A percentile compares a stretch with the other conserved stretches of the same genome.
Evolutionary conservation across 768 basidiomycete genomes (phyloP).

Genomic region (Tricholoma hemisulphureum): DNA sequence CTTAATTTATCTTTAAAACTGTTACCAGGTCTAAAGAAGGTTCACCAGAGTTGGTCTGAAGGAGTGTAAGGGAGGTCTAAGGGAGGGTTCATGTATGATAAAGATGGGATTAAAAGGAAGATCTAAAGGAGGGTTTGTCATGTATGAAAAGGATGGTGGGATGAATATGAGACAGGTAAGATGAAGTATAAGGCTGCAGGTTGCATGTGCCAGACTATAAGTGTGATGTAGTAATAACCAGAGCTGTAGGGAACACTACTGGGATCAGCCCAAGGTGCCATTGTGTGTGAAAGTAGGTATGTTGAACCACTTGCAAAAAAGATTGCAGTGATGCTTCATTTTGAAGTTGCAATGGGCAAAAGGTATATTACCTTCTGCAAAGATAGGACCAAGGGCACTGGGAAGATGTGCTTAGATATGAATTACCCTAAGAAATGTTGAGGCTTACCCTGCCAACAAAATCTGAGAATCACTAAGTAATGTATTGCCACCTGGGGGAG

Average conservation of each 20-base stretch:
- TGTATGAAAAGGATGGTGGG: not conserved
- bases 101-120: not conserved
- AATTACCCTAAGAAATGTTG: not conserved
- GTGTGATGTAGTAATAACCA: no score
- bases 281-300: not conserved
- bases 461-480: not conserved
- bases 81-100: not conserved
- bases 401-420: not conserved
- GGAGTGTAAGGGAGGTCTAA: not conserved
- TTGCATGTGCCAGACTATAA: no score
- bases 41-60: not conserved
- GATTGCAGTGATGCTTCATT: not conserved
- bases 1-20: not conserved
- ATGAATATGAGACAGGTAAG: not conserved
- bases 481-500: not conserved
- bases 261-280: not conserved
- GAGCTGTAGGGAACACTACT: not conserved
- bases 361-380: not conserved
- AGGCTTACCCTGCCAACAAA: not conserved
- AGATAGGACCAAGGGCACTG: not conserved
- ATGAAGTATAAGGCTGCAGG: no score
- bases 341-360: not conserved
- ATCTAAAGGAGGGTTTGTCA: not conserved
- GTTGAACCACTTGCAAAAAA: not conserved
- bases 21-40: not conserved